These are phyloP conservation scores for Cadophora gregata DNA, from an alignment of 2,329 filamentous ascomycete species.

Conservation along the genomic window DNA sequence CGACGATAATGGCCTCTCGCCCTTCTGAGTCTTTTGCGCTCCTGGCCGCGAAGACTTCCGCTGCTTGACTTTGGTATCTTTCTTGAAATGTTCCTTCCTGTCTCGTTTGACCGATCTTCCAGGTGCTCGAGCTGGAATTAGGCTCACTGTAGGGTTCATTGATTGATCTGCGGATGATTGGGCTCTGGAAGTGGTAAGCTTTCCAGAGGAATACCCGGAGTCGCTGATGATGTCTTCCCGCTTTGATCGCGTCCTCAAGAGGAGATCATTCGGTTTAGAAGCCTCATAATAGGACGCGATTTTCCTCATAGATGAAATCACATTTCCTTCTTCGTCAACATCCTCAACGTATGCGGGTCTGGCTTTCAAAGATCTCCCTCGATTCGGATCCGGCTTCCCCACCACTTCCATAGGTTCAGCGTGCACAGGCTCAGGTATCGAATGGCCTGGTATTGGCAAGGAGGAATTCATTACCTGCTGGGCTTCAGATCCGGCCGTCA, in stretches of 20 bases:
- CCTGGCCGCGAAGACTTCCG: not conserved
- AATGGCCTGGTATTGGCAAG: not conserved
- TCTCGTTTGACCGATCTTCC: not conserved
- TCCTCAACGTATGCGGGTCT: not conserved
- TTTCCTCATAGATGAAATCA: not conserved
- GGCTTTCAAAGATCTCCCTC: not conserved
- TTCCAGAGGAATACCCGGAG: no score
- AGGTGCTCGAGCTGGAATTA: not conserved
- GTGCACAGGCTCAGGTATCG: not conserved
- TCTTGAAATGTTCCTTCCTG: constrained; percentile 44
- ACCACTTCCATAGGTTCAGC: not conserved
- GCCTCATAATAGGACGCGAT: not conserved
- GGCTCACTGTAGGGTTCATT: not conserved
- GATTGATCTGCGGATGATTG: no score
- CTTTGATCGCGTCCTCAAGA: not conserved
- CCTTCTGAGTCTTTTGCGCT: not conserved
- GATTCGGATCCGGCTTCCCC: not conserved
- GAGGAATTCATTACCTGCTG: not conserved
- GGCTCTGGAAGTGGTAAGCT: no score
- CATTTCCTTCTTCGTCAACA: not conserved
- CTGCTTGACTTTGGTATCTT: not conserved
- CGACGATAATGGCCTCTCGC: not conserved
- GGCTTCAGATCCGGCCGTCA: not conserved
- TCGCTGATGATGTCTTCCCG: not conserved
- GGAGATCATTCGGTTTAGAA: not conserved